These are phyloP conservation scores for Scheffersomyces insectosa DNA, from an alignment of 1,139 yeast genomes.

Conservation along the genomic window DNA sequence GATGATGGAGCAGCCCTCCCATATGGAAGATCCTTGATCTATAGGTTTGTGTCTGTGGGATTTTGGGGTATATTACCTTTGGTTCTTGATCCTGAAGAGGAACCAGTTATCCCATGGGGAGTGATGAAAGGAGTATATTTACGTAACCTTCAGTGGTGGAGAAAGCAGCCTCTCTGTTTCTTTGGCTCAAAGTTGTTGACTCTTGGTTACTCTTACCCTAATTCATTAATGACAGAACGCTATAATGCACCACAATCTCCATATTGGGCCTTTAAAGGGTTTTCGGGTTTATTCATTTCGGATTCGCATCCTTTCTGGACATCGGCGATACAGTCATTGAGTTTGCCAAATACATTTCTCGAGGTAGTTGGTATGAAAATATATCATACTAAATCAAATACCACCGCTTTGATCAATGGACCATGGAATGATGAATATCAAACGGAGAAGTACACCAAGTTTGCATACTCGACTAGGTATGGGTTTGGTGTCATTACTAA, in stretches of 20 bases:
- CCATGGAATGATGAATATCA: constrained; percentile 20
- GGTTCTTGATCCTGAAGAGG: constrained; percentile 12
- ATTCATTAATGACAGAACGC: constrained; percentile 22
- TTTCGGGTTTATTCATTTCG: constrained; percentile 15
- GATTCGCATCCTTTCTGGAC: constrained; percentile 20
- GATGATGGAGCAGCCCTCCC: constrained; percentile 57
- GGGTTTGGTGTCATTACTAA: constrained; percentile 24
- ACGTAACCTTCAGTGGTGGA: constrained; percentile 27
- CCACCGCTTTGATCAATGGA: constrained; percentile 23
- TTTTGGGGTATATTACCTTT: constrained; percentile 28
- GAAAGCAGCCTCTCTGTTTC: constrained; percentile 19
- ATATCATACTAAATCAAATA: constrained; percentile 19
- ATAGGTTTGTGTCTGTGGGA: constrained; percentile 23
- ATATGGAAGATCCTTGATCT: constrained; percentile 58
- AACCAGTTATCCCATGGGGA: constrained; percentile 16
- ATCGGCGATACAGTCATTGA: constrained; percentile 7
- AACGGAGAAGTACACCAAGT: constrained; percentile 27
- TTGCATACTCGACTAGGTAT: constrained; percentile 28
- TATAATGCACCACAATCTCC: constrained; percentile 30
- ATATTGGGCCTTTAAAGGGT: constrained; percentile 27
- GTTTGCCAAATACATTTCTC: constrained; percentile 2
- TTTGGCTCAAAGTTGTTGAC: constrained; percentile 18
- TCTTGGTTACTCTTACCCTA: constrained; percentile 27
- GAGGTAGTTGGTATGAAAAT: constrained; percentile 16
- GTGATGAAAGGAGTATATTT: constrained; percentile 22